These are phyloP conservation scores for Naganishia liquefaciens DNA, from an alignment of 1,284 basidiomycete genomes.

Conservation along the genomic window DNA sequence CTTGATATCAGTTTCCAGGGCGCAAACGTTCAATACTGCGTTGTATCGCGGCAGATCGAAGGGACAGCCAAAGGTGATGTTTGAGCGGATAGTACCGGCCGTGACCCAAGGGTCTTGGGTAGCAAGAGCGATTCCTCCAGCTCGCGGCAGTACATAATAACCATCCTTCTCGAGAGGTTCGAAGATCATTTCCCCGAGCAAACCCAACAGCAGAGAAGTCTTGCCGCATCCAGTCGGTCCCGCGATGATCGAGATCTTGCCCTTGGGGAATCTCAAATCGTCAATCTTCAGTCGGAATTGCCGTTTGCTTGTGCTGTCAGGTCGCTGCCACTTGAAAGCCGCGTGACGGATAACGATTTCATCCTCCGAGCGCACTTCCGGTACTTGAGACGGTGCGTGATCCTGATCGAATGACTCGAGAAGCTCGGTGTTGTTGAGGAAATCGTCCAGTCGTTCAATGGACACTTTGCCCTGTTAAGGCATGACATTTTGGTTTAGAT, in stretches of 20 bases:
- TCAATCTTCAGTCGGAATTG: conserved; percentile 60
- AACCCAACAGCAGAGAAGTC: conserved; percentile 54
- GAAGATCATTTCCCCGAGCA: conserved; percentile 58
- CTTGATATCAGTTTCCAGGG: conserved; percentile 63
- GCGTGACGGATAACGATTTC: conserved; percentile 25
- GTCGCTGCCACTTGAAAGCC: conserved; percentile 29
- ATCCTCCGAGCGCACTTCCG: conserved; percentile 19
- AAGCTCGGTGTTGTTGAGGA: conserved; percentile 30
- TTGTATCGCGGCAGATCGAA: conserved; percentile 61
- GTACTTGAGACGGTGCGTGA: conserved; percentile 2
- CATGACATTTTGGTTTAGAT: not conserved
- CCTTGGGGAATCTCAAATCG: conserved; percentile 61
- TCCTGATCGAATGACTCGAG: conserved; percentile 29
- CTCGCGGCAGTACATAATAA: conserved; percentile 68
- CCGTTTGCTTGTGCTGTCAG: conserved; percentile 6
- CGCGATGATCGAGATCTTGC: conserved; percentile 63
- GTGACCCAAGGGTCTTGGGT: conserved; percentile 72
- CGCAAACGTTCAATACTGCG: conserved; percentile 65
- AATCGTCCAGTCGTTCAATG: conserved; percentile 22
- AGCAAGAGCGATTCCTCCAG: conserved; percentile 68
- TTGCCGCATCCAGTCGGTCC: conserved; percentile 60
- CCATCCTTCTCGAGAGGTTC: conserved; percentile 59
- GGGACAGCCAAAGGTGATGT: conserved; percentile 61
- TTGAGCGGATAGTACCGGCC: conserved; percentile 59
- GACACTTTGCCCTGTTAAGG: conserved; percentile 26